These are phyloP conservation scores for Hortiboletus campestris DNA, from an alignment of 768 basidiomycete species.

Conservation along the genomic window DNA sequence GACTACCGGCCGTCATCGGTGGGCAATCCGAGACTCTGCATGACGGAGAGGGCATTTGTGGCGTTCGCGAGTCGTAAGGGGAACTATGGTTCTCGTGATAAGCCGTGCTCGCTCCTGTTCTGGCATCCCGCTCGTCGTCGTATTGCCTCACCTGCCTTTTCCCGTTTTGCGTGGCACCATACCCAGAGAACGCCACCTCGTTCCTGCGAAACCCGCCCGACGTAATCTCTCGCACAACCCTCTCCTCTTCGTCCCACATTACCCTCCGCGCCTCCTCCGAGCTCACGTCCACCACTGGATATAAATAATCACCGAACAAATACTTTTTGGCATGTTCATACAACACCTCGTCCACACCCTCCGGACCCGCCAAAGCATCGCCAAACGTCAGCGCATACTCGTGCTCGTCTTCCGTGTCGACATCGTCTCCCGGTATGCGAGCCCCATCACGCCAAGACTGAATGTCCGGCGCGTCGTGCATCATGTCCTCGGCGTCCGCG, in stretches of 20 bases:
- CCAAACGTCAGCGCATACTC: slow-evolving; percentile 33
- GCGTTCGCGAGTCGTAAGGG: background rate
- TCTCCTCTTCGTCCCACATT: slow-evolving; percentile 32
- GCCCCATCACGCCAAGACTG: slow-evolving; percentile 26
- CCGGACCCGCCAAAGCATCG: slow-evolving; percentile 41
- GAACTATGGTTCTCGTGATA: background rate
- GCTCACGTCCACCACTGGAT: slow-evolving; percentile 87
- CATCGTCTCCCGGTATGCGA: slow-evolving; percentile 22
- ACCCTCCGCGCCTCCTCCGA: slow-evolving; percentile 40
- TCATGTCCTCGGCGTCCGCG: slow-evolving; percentile 57
- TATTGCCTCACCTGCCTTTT: slow-evolving; percentile 3
- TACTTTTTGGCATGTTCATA: slow-evolving; percentile 75
- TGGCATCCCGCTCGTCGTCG: slow-evolving; percentile 17
- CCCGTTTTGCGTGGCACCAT: slow-evolving; percentile 28
- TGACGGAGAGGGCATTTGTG: slow-evolving; percentile 11
- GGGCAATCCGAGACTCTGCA: slow-evolving; percentile 7
- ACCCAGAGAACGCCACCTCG: slow-evolving; percentile 8
- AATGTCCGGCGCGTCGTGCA: slow-evolving; percentile 46
- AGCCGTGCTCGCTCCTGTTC: background rate
- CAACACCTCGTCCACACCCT: slow-evolving; percentile 71
- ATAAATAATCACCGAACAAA: slow-evolving; percentile 88
- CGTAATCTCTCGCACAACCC: slow-evolving; percentile 28
- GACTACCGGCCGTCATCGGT: slow-evolving; percentile 5
- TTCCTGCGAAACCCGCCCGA: slow-evolving; percentile 5
- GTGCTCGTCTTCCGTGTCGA: slow-evolving; percentile 35